phyloP scores from a whole-genome alignment of 805 yeast genomes.

The Diddensiella santjacobensis region DNA sequence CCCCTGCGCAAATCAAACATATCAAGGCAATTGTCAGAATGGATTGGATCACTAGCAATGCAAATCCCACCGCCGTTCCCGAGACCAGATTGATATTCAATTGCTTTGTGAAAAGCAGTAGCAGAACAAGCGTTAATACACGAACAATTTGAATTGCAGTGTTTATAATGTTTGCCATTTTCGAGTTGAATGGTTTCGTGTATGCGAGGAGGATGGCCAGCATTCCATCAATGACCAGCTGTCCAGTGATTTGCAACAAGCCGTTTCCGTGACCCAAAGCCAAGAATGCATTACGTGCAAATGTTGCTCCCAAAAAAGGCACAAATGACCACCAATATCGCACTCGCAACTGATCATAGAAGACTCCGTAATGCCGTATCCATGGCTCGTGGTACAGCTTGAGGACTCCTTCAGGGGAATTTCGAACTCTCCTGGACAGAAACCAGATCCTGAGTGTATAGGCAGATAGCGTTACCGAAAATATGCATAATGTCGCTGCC shows the following conservation, averaged over 20 bases:
- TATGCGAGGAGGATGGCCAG: conserved; percentile 23
- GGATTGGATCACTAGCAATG: conserved; percentile 31
- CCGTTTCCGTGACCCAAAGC: conserved; percentile 34
- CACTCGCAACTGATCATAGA: conserved; percentile 33
- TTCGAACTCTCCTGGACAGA: conserved; percentile 27
- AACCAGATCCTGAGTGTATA: conserved; percentile 27
- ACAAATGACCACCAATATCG: conserved; percentile 35
- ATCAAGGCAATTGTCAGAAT: conserved; percentile 28
- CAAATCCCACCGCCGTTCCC: conserved; percentile 32
- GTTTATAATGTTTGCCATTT: conserved; percentile 31
- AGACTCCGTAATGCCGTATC: conserved; percentile 32
- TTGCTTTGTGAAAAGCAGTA: conserved; percentile 32
- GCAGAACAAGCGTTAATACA: conserved; percentile 27
- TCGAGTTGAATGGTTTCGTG: conserved; percentile 30
- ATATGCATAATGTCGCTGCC: conserved; percentile 28
- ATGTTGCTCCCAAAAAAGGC: conserved; percentile 22
- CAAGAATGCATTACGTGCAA: conserved; percentile 32
- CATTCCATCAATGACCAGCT: conserved; percentile 30
- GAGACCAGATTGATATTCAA: conserved; percentile 26
- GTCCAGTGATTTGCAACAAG: conserved; percentile 33
- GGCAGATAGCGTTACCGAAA: conserved; percentile 25
- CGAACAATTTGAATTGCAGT: conserved; percentile 30
- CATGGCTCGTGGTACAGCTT: conserved; percentile 32
- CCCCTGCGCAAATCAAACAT: conserved; percentile 23
- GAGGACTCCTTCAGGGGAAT: conserved; percentile 22